Conservation (phyloP, 2,329 filamentous ascomycete genomes). For the Epichloe amarillans region DNA sequence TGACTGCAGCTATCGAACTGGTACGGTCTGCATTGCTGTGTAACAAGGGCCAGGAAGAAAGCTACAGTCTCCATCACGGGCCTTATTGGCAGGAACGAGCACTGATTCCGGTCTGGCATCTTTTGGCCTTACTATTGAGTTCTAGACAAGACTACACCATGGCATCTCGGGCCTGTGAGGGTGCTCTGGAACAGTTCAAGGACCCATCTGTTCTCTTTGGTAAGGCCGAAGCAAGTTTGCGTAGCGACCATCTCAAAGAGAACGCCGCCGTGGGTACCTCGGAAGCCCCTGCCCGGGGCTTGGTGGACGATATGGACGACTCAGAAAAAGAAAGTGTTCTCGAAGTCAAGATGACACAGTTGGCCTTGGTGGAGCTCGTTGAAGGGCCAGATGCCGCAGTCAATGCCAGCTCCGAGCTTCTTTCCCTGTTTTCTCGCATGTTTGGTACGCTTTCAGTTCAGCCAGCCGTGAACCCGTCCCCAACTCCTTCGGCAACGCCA, state of each 20-base stretch:
- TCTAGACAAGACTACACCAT: constrained; percentile 74
- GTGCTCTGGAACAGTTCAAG: constrained; percentile 80
- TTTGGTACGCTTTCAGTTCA: constrained; percentile 49
- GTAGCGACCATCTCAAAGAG: constrained; percentile 55
- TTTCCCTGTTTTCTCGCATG: constrained; percentile 67
- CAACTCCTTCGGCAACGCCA: constrained; percentile 40
- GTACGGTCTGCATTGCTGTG: constrained; percentile 63
- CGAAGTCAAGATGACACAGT: constrained; percentile 92
- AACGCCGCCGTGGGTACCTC: constrained; percentile 21
- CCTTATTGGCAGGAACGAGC: constrained; percentile 50
- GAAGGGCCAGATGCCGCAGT: constrained; percentile 79
- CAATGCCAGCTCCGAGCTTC: constrained; percentile 73
- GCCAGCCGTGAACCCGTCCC: constrained; percentile 25
- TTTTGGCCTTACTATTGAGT: constrained; percentile 74
- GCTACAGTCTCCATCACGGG: constrained; percentile 30
- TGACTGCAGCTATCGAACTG: constrained; percentile 67
- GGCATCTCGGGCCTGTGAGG: constrained; percentile 73
- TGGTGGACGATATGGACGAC: constrained; percentile 69
- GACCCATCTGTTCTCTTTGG: constrained; percentile 59
- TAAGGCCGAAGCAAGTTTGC: constrained; percentile 38
- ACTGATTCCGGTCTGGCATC: constrained; percentile 76
- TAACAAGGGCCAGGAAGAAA: constrained; percentile 33
- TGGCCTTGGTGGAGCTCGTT: constrained; percentile 68
- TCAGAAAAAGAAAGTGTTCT: constrained; percentile 82
- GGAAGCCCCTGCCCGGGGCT: constrained; percentile 24